Evolutionary conservation across 176 grass and related monocot genomes (phyloP), one percentile per base, ranked within the genome.

Genomic region (Poa annua): DNA sequence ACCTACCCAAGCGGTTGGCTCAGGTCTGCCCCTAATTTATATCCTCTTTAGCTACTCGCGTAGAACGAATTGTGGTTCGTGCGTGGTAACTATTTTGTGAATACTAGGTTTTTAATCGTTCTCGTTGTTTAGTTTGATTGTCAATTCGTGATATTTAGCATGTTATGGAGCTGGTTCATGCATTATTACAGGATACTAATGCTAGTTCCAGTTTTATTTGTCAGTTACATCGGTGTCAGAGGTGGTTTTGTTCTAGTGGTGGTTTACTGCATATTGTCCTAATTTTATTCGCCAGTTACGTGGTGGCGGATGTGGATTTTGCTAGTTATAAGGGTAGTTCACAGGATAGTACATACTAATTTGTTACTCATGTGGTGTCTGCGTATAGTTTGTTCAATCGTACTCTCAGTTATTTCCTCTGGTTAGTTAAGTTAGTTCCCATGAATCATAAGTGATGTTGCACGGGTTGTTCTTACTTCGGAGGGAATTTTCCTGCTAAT

Each of bases 1-100:
- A 88, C 41, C 85, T 92, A 51, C 92, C 92, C 74, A 90, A 89
- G 78, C 84, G 89, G n/a, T 92, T 84, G 25, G 86, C 89, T 41
- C 83, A 97, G 92, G 95, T 97, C 41, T 36, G 44, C 22, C n/a
- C 36, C 42, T 70, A 70, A n/a, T 44, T 59, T 20, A 6, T 22
- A 16, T 69, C 36, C 20, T 21, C 38, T 57, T 21, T 5, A 36
- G 3, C 17, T 19, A 0, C 10, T 34, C 4, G 19, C 3, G 41
- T 78, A 47, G 54, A 48, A 7, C 10, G 15, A 79, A 63, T 12
- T 19, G 22, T 6, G 11, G 15, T 25, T 13, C 56, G 7, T 63
- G 38, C 73, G 13, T 55, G 17, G 16, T 75, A 53, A n/a, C 35
- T 34, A 48, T 16, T 25, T 29, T 45, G 21, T 45, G 54, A 45